Percentiles rank a stretch among this genome's conserved stretches.
These are phyloP conservation scores for Hanseniaspora lachancei DNA, from an alignment of 805 yeast species.

Conservation along the genomic window DNA sequence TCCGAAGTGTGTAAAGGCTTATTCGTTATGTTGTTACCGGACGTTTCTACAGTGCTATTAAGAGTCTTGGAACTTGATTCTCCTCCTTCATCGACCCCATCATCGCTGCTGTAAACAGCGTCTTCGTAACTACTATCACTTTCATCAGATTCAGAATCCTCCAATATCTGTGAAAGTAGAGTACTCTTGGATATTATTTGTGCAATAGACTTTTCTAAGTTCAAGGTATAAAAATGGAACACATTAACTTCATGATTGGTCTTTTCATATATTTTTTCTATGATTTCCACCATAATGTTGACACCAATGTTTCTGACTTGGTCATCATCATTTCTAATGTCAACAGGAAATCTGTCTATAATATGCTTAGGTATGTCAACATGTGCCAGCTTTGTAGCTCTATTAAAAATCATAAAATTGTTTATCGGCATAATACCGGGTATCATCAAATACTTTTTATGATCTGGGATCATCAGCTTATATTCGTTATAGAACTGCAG, in stretches of 20 bases:
- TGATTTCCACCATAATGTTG: slow-evolving; percentile 50
- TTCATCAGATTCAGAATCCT: slow-evolving; percentile 18
- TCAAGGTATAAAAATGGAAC: slow-evolving; percentile 84
- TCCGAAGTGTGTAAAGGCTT: slow-evolving; percentile 17
- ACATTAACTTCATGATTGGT: slow-evolving; percentile 56
- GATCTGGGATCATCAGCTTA: slow-evolving; percentile 34
- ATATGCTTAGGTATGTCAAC: slow-evolving; percentile 61
- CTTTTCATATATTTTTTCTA: slow-evolving; percentile 40
- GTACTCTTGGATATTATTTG: slow-evolving; percentile 57
- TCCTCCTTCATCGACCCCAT: slow-evolving; percentile 8
- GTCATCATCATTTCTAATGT: slow-evolving; percentile 57
- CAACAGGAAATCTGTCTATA: slow-evolving; percentile 40
- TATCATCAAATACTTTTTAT: slow-evolving; percentile 31
- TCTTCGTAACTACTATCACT: slow-evolving; percentile 17
- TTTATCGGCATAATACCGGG: slow-evolving; percentile 92
- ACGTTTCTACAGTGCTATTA: neutral
- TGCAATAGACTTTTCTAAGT: slow-evolving; percentile 84
- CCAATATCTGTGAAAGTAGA: slow-evolving; percentile 38
- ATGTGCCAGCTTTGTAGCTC: slow-evolving; percentile 82
- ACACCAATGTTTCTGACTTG: slow-evolving; percentile 73
- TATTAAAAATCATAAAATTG: slow-evolving; percentile 63
- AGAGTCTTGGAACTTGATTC: neutral
- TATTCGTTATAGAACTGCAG: slow-evolving; percentile 46
- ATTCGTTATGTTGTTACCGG: neutral
- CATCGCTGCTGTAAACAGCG: slow-evolving; percentile 17